A percentile compares a stretch with the other conserved stretches of the same genome.
These are phyloP conservation scores for Jacaranda mimosifolia DNA, from an alignment of 257 asterid species.

Conservation along the genomic window DNA sequence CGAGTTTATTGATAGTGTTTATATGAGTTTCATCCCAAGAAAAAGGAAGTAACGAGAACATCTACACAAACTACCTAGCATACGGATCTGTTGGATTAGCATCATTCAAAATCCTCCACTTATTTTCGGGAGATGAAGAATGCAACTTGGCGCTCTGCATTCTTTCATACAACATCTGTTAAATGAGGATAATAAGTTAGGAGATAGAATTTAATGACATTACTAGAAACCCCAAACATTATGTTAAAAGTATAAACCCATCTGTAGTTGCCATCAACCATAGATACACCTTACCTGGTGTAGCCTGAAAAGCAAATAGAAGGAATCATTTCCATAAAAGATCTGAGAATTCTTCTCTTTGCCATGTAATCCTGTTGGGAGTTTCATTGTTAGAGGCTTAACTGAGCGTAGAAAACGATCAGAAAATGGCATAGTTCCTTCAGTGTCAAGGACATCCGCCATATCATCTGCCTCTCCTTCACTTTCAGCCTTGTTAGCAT, in stretches of 20 bases:
- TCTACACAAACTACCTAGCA: constrained; percentile 64
- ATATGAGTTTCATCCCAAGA: constrained; percentile 28
- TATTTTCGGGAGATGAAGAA: constrained; percentile 76
- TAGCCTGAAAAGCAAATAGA: constrained; percentile 88
- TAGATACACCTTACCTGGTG: constrained; percentile 68
- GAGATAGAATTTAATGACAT: constrained; percentile 24
- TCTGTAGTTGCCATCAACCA: constrained; percentile 12
- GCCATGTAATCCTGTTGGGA: constrained; percentile 51
- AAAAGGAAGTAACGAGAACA: constrained; percentile 19
- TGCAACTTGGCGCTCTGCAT: constrained; percentile 79
- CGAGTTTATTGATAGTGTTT: constrained; percentile 31
- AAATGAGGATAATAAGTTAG: constrained; percentile 35
- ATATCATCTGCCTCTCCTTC: constrained; percentile 78
- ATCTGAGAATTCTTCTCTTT: constrained; percentile 53
- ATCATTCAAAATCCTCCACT: constrained; percentile 68
- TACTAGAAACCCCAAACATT: constrained; percentile 15
- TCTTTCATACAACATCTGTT: constrained; percentile 87
- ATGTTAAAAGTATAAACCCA: constrained; percentile 13
- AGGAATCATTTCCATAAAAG: constrained; percentile 86
- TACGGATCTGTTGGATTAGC: constrained; percentile 64
- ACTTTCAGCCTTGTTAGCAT: constrained; percentile 73
- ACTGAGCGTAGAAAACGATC: constrained; percentile 57
- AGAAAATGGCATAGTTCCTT: constrained; percentile 54
- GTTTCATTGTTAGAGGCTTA: constrained; percentile 68
- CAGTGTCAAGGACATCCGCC: constrained; percentile 63